Evolutionary conservation across 306 rosid species (phyloP).

Genomic region (Potentilla sterilis): DNA sequence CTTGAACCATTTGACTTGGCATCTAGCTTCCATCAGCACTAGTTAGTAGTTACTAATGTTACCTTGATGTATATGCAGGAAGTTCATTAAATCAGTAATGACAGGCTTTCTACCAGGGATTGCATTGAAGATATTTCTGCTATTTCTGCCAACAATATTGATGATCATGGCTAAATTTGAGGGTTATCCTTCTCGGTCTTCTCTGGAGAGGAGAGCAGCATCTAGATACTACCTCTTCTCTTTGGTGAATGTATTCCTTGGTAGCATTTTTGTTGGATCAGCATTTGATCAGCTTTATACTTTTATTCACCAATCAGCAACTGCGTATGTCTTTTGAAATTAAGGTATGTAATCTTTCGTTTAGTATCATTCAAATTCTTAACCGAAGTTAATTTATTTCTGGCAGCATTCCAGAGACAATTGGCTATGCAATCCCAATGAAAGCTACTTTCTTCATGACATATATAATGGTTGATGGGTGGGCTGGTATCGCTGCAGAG

Average conservation of each 20-base stretch:
- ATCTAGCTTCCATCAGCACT: constrained; percentile 5
- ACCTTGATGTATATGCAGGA: constrained; percentile 45
- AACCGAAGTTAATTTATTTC: neutral
- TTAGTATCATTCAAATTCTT: neutral
- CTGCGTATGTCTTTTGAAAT: constrained; percentile 41
- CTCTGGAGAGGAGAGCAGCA: constrained; percentile 88
- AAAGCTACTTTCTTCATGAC: constrained; percentile 96
- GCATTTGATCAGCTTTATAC: constrained; percentile 76
- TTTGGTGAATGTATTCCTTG: constrained; percentile 87
- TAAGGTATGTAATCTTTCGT: neutral
- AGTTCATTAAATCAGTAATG: constrained; percentile 58
- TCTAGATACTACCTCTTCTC: constrained; percentile 80
- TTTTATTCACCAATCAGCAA: constrained; percentile 70
- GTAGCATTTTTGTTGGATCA: constrained; percentile 76
- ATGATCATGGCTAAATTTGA: constrained; percentile 97
- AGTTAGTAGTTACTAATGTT: constrained; percentile 19
- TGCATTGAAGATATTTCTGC: constrained; percentile 85
- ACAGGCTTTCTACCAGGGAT: constrained; percentile 92
- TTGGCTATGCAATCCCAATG: constrained; percentile 84
- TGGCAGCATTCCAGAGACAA: constrained; percentile 75
- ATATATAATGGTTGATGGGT: constrained; percentile 98
- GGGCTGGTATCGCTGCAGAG: constrained; percentile 99
- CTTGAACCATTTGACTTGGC: constrained; percentile 22
- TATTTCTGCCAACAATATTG: constrained; percentile 84
- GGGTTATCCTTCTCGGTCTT: constrained; percentile 68